Percentiles rank a stretch among this genome's conserved stretches.
These are phyloP conservation scores for Leptomonas pyrrhocoris DNA, from an alignment of 208 protist species.

Conservation along the genomic window DNA sequence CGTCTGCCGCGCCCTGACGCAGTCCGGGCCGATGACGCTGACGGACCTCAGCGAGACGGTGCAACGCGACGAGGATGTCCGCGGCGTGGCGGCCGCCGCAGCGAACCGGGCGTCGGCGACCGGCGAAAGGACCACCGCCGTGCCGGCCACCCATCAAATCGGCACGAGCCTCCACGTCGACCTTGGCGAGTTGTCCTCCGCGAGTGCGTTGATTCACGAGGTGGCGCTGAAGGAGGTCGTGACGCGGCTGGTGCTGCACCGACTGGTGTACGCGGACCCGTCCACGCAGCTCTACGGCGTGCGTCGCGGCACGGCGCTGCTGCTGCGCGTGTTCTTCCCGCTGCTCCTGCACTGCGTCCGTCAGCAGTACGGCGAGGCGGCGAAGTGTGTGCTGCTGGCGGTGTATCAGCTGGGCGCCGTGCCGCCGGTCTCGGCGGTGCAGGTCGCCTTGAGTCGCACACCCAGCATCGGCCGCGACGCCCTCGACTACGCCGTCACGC, in stretches of 20 bases:
- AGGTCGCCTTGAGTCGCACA: slow-evolving; percentile 50
- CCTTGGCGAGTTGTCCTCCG: slow-evolving; percentile 16
- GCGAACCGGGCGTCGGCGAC: slow-evolving; percentile 28
- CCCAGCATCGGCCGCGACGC: slow-evolving; percentile 31
- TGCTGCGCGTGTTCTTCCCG: slow-evolving; percentile 69
- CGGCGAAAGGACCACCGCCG: slow-evolving; percentile 23
- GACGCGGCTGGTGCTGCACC: slow-evolving; percentile 75
- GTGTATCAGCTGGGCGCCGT: slow-evolving; percentile 66
- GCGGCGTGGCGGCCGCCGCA: slow-evolving; percentile 25
- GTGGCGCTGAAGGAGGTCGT: slow-evolving; percentile 75
- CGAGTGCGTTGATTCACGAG: slow-evolving; percentile 41
- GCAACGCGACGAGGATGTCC: slow-evolving; percentile 28
- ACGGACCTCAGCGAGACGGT: slow-evolving; percentile 30
- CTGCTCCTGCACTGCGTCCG: slow-evolving; percentile 52
- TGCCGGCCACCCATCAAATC: slow-evolving; percentile 25
- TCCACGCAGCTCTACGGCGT: slow-evolving; percentile 51
- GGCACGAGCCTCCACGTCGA: slow-evolving; percentile 23
- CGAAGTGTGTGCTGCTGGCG: slow-evolving; percentile 52
- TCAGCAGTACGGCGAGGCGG: slow-evolving; percentile 56
- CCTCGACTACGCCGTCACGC: slow-evolving; percentile 41
- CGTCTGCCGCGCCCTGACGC: slow-evolving; percentile 37
- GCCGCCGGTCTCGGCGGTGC: slow-evolving; percentile 45
- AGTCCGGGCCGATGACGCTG: slow-evolving; percentile 36
- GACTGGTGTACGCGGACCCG: slow-evolving; percentile 47
- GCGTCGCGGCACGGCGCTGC: slow-evolving; percentile 52